Evolutionary conservation across 192 early-diverging fungal species (phyloP).

Genomic region (Coemansia sp.): DNA sequence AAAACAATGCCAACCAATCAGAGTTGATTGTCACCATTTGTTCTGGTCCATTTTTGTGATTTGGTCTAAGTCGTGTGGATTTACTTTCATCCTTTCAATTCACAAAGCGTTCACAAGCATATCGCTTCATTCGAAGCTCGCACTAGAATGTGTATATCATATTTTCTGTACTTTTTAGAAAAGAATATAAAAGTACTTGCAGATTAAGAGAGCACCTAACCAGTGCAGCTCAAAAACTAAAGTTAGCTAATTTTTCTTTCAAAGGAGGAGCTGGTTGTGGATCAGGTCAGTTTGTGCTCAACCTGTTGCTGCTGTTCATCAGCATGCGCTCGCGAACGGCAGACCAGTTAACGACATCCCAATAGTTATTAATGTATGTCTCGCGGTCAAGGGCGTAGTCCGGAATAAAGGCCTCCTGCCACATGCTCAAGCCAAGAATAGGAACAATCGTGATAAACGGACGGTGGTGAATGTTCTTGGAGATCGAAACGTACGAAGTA

Average conservation of each 20-base stretch:
- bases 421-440: slow-evolving; percentile 54
- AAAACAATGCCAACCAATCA: slow-evolving; percentile 33
- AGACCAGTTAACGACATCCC: slow-evolving; percentile 54
- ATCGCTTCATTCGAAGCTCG: not conserved
- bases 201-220: not conserved
- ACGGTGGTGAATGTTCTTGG: slow-evolving; percentile 17
- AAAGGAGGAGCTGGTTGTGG: not conserved
- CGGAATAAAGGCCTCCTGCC: slow-evolving; percentile 54
- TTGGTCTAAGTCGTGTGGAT: no score
- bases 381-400: slow-evolving; percentile 50
- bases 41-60: no score
- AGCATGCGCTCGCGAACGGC: slow-evolving; percentile 47
- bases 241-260: not conserved
- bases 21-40: not conserved
- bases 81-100: no score
- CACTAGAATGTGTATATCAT: not conserved
- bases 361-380: slow-evolving; percentile 49
- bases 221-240: not conserved
- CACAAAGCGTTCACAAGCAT: no score
- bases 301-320: slow-evolving; percentile 5
- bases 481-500: slow-evolving; percentile 30
- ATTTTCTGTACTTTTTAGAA: not conserved
- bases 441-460: slow-evolving; percentile 37
- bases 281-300: not conserved
- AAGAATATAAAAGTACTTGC: not conserved